phyloP scores from a whole-genome alignment of 164 flowering plant genomes.

The Chloranthus sessilifolius region DNA sequence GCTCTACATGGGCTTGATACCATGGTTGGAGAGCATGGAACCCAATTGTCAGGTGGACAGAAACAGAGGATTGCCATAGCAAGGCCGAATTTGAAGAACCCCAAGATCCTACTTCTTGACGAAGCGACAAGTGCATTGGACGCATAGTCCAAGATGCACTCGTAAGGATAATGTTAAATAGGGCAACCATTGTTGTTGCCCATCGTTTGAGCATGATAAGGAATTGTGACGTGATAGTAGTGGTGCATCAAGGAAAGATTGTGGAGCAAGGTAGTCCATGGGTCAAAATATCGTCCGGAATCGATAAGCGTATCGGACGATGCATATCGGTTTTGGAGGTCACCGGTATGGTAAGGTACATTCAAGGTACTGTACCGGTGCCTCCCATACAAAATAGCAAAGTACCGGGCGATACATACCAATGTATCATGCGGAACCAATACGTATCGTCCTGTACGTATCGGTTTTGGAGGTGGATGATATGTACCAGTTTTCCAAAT shows the following conservation, averaged over 20 bases:
- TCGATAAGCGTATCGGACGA: too few species aligned
- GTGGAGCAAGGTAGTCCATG: conserved; percentile 62
- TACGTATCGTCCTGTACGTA: too few species aligned
- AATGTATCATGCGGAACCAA: too few species aligned
- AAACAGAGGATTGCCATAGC: conserved; percentile 79
- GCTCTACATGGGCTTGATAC: conserved; percentile 64
- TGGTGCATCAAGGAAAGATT: conserved; percentile 58
- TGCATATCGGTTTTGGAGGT: too few species aligned
- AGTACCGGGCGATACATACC: too few species aligned
- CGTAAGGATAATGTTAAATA: conserved; percentile 35
- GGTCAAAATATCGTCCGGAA: too few species aligned
- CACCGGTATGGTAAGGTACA: too few species aligned
- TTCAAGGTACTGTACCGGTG: too few species aligned
- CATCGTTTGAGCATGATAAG: conserved; percentile 64
- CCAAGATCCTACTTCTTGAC: conserved; percentile 70
- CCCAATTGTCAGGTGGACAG: conserved; percentile 75
- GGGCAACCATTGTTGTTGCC: conserved; percentile 66
- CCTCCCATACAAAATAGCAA: too few species aligned
- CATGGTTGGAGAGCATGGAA: conserved; percentile 69
- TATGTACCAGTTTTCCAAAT: too few species aligned
- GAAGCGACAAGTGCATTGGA: conserved; percentile 82
- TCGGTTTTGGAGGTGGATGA: too few species aligned
- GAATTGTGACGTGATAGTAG: conserved; percentile 61
- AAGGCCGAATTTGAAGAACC: conserved; percentile 71
- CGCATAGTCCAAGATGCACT: conserved; percentile 68